Evolutionary conservation across 768 basidiomycete genomes (phyloP), one percentile per base, ranked within the genome.

Genomic region (Phanerochaete carnosa): DNA sequence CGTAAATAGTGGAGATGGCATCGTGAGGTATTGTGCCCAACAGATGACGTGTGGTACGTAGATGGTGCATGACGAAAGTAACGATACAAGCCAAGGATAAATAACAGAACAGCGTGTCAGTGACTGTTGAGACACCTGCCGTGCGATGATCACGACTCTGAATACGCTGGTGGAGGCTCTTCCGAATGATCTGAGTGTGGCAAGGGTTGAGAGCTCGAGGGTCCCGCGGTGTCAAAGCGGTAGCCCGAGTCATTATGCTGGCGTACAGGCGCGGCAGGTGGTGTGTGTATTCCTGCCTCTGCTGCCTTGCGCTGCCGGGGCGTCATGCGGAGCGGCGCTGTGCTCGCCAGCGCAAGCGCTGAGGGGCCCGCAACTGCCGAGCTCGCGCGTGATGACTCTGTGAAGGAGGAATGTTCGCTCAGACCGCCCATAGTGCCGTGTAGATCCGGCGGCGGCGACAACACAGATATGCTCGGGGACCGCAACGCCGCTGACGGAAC

Each of bases 231-330:
- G n/a, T 63, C 62, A 51, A 68, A 68, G 19, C 67, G 63, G 49
- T 58, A 59, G 28, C 67, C 67, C 51, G 67, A 68, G 57, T 68
- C 67, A 13, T 57, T 49, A 25, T 68, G 65, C 51, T 61, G 65
- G 60, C 52, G 62, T 19, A 62, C 62, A 13, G 47, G 19, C 53
- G 28, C 46, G 2, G 30, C 16, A 23, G 47, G 15, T 26, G 56
- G 12, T n/a, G 35, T 19, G 16, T 35, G 15, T 35, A 22, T 51
- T 16, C 55, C 55, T 1, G 65, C 63, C 57, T 68, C 65, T 26
- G 54, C 51, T 23, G 63, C 63, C 51, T 68, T 68, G 53, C 62
- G 60, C 53, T 64, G 54, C 22, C 63, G 60, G 15, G 62, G 62
- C 32, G 66, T 51, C 35, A 65, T 12, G 37, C 53, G 47, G 45